Conservation (phyloP, 257 asterid genomes). For the Solanum ossicruentum region DNA sequence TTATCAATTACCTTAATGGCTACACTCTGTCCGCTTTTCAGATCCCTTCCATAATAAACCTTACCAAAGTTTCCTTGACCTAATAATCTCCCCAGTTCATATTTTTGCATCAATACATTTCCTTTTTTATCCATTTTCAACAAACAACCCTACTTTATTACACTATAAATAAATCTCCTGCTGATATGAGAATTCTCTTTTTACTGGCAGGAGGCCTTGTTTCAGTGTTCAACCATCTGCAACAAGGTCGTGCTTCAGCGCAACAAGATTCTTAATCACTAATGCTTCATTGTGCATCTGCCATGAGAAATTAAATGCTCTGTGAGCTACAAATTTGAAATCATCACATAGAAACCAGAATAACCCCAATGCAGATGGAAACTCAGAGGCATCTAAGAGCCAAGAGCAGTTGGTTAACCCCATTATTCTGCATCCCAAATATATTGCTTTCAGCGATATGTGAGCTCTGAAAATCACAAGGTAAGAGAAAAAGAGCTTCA, state of each 20-base stretch:
- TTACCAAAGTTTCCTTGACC: constrained; percentile 83
- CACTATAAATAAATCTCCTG: constrained; percentile 11
- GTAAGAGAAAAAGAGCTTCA: background rate
- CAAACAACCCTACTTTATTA: constrained; percentile 1
- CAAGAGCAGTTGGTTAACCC: constrained; percentile 6
- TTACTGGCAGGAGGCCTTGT: constrained; percentile 10
- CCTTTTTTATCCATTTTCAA: constrained; percentile 35
- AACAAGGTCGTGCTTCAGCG: constrained; percentile 11
- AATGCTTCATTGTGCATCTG: constrained; percentile 18
- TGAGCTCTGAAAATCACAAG: constrained; percentile 12
- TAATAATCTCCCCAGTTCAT: constrained; percentile 67
- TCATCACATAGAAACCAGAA: background rate
- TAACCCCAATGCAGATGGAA: constrained; percentile 1
- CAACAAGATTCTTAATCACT: background rate
- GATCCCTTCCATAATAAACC: constrained; percentile 59
- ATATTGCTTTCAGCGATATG: constrained; percentile 3
- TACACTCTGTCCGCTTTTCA: constrained; percentile 48
- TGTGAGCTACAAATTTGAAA: background rate
- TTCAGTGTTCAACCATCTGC: constrained; percentile 14
- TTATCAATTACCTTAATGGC: constrained; percentile 79
- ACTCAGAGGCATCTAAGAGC: background rate
- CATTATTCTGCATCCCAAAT: constrained; percentile 46
- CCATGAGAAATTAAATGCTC: background rate
- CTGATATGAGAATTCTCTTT: background rate
- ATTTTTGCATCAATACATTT: constrained; percentile 53